Conservation (phyloP, 1,284 basidiomycete species). For the Cerrena zonata region DNA sequence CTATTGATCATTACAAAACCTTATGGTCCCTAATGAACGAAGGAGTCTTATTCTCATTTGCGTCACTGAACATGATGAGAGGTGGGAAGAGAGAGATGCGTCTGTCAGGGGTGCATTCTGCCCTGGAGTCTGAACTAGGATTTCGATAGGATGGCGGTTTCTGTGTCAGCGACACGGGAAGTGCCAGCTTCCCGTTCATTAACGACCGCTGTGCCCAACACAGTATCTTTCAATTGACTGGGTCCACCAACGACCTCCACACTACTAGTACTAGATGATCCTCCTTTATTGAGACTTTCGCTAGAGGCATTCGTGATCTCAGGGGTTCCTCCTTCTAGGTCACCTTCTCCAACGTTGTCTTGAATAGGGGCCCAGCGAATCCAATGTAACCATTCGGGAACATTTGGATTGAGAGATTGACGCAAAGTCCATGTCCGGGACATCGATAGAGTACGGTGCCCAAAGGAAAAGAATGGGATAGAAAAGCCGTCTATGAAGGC, state of each 20-base stretch:
- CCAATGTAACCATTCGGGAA: constrained; percentile 53
- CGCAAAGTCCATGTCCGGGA: constrained; percentile 27
- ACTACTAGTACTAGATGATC: background rate
- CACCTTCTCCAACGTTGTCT: background rate
- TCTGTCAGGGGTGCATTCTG: background rate
- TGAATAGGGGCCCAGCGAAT: constrained; percentile 26
- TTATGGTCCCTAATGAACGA: constrained; percentile 1
- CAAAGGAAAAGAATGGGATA: constrained; percentile 79
- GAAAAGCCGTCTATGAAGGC: constrained; percentile 76
- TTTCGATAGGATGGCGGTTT: too few relatives aligned
- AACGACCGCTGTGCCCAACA: too few relatives aligned
- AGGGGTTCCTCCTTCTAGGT: background rate
- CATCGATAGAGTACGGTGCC: constrained; percentile 46
- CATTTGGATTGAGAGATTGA: constrained; percentile 10
- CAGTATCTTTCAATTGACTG: too few relatives aligned
- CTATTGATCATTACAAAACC: constrained; percentile 8
- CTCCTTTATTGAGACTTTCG: background rate
- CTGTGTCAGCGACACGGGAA: background rate
- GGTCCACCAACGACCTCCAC: background rate
- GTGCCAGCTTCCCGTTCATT: too few relatives aligned
- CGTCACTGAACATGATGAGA: background rate
- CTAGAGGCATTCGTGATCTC: background rate
- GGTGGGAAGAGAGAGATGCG: background rate
- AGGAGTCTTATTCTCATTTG: background rate
- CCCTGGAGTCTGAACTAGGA: background rate